These are phyloP conservation scores for Lachnellula hyalina DNA, from an alignment of 2,329 filamentous ascomycete species.

Conservation along the genomic window DNA sequence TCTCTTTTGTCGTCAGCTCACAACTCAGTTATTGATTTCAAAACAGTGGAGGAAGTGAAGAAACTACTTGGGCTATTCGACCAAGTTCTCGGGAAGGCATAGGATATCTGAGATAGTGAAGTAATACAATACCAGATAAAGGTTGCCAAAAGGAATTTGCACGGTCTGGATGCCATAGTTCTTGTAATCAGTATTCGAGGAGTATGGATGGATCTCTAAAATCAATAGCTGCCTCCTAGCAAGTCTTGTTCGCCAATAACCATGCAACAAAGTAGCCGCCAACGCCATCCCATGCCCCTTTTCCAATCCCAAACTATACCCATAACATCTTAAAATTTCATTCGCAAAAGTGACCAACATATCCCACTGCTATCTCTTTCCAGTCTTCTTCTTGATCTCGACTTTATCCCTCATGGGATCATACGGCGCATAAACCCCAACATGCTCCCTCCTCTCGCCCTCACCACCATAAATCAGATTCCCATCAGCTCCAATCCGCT, in stretches of 20 bases:
- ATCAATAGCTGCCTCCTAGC: background rate
- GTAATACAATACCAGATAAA: background rate
- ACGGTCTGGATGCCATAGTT: background rate
- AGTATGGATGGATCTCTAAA: background rate
- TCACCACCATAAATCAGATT: slow-evolving; percentile 41
- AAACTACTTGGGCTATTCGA: slow-evolving; percentile 48
- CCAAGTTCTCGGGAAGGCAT: slow-evolving; percentile 36
- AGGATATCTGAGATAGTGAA: background rate
- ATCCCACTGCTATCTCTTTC: slow-evolving; percentile 14
- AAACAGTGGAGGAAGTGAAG: slow-evolving; percentile 50
- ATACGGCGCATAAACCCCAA: slow-evolving; percentile 53
- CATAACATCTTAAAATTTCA: background rate
- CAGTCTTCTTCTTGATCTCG: slow-evolving; percentile 26
- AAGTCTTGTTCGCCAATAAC: background rate
- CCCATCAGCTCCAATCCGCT: slow-evolving; percentile 37
- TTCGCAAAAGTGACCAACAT: background rate
- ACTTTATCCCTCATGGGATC: slow-evolving; percentile 48
- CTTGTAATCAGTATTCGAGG: background rate
- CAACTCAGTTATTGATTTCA: slow-evolving; percentile 4
- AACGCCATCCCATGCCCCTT: slow-evolving; percentile 1
- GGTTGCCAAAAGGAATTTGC: background rate
- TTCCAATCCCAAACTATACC: background rate
- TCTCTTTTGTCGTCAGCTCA: background rate
- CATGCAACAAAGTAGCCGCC: background rate
- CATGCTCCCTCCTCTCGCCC: slow-evolving; percentile 37